Conservation (phyloP, 1,284 basidiomycete species). For the Apiotrichum brassicae region DNA sequence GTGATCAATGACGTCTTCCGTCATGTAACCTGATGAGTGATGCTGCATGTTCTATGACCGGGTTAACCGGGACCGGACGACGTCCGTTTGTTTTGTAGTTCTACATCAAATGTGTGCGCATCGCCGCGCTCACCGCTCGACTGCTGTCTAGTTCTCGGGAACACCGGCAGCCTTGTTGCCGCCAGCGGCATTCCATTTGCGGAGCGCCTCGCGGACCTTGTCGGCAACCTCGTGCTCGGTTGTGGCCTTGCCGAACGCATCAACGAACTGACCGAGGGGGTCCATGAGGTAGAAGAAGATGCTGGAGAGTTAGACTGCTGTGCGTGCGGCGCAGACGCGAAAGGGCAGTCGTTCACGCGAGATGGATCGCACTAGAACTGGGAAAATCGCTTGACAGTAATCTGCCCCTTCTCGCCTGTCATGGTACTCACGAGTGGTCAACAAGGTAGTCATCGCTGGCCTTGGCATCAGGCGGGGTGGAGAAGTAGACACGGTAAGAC, state of each 20-base stretch:
- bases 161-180: slow-evolving; percentile 40
- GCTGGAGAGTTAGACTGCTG: too few species aligned
- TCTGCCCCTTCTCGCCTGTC: background rate
- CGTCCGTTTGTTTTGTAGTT: too few species aligned
- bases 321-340: slow-evolving; percentile 44
- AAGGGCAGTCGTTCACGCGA: slow-evolving; percentile 55
- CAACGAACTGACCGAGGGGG: slow-evolving; percentile 86
- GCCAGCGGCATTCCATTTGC: slow-evolving; percentile 50
- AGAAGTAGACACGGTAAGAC: slow-evolving; percentile 96
- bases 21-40: too few species aligned
- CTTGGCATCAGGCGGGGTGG: slow-evolving; percentile 74
- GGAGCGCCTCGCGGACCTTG: slow-evolving; percentile 52
- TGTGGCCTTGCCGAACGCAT: slow-evolving; percentile 87
- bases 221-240: slow-evolving; percentile 61
- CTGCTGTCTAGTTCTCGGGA: background rate
- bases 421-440: slow-evolving; percentile 57
- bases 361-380: background rate
- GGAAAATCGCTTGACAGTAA: slow-evolving; percentile 12
- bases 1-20: too few species aligned
- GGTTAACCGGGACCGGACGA: too few species aligned
- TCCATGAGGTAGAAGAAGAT: slow-evolving; percentile 99
- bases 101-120: too few species aligned
- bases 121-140: too few species aligned
- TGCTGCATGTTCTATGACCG: slow-evolving; percentile 4
- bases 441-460: slow-evolving; percentile 87